Evolutionary conservation across 305 asterid species (phyloP).

Genomic region (Fraxinus velutina): DNA sequence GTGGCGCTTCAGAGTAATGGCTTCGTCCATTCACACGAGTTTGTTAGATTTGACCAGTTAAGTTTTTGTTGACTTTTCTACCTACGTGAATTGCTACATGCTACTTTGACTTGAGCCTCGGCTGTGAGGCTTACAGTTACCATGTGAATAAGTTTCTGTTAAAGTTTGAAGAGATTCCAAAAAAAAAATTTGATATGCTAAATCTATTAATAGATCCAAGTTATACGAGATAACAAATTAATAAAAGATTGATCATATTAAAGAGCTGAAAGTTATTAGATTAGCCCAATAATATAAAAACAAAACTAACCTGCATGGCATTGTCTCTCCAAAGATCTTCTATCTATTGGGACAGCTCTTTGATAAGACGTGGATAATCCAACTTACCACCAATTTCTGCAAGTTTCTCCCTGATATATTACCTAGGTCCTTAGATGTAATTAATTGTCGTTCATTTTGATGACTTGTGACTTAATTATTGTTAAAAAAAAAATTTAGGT

Average conservation of each 20-base stretch:
- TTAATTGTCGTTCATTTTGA: too few relatives aligned
- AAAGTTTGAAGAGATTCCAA: constrained; percentile 22
- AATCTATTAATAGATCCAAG: neutral
- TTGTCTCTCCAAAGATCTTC: constrained; percentile 78
- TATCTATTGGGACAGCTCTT: constrained; percentile 68
- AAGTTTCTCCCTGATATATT: constrained; percentile 46
- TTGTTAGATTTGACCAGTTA: too few relatives aligned
- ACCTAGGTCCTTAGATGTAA: too few relatives aligned
- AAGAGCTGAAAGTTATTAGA: neutral
- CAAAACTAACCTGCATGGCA: constrained; percentile 68
- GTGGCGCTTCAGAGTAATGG: too few relatives aligned
- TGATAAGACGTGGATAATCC: constrained; percentile 66
- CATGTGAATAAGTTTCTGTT: constrained; percentile 72
- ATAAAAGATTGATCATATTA: neutral
- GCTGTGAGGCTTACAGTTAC: constrained; percentile 27
- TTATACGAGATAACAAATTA: constrained; percentile 7
- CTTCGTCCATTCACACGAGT: too few relatives aligned
- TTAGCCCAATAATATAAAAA: neutral
- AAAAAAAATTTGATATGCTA: constrained; percentile 16
- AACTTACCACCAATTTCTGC: constrained; percentile 84
- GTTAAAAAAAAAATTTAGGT: too few relatives aligned
- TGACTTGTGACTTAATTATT: too few relatives aligned
- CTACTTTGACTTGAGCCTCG: too few relatives aligned
- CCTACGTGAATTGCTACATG: too few relatives aligned
- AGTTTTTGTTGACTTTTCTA: too few relatives aligned